Percentiles rank a stretch among this genome's conserved stretches.
Evolutionary conservation across 2,329 filamentous ascomycete genomes (phyloP).

Genomic region (Fusarium tanahbumbuense): DNA sequence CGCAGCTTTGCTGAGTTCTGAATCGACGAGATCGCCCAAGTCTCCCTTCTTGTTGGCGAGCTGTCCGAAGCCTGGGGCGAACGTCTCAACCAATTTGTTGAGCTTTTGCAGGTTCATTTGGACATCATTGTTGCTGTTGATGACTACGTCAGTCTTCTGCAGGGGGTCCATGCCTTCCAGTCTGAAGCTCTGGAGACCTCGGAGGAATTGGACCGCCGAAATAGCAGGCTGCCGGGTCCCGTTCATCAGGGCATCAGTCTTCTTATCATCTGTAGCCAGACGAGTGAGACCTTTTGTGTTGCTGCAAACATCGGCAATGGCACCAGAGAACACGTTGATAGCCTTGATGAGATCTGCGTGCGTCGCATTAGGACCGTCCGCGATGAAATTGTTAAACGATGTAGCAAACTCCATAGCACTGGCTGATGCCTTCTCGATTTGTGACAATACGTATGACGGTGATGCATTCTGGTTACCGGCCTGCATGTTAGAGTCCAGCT

Average conservation of each 20-base stretch:
- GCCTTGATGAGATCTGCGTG: slow-evolving; percentile 94
- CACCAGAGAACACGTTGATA: slow-evolving; percentile 88
- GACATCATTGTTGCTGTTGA: slow-evolving; percentile 97
- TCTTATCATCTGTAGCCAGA: slow-evolving; percentile 95
- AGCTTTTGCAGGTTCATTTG: slow-evolving; percentile 93
- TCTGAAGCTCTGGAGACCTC: slow-evolving; percentile 91
- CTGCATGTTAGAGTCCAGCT: slow-evolving; percentile 97
- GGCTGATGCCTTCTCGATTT: slow-evolving; percentile 95
- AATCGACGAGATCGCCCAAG: slow-evolving; percentile 91
- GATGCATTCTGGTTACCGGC: slow-evolving; percentile 98
- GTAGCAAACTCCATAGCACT: slow-evolving; percentile 98
- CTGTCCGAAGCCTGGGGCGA: slow-evolving; percentile 88
- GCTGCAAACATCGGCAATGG: slow-evolving; percentile 91
- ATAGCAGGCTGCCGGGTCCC: slow-evolving; percentile 86
- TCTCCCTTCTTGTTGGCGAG: slow-evolving; percentile 84
- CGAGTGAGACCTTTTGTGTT: slow-evolving; percentile 96
- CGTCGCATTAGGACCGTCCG: slow-evolving; percentile 90
- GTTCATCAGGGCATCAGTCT: slow-evolving; percentile 84
- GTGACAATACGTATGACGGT: slow-evolving; percentile 91
- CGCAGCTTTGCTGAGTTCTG: slow-evolving; percentile 90
- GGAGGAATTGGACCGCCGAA: slow-evolving; percentile 94
- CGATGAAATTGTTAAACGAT: slow-evolving; percentile 98
- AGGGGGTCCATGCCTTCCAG: slow-evolving; percentile 89
- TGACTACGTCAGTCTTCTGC: slow-evolving; percentile 96
- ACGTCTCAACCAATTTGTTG: slow-evolving; percentile 91